Evolutionary conservation across 345 rosid genomes (phyloP).

Genomic region (Trapa incisa): DNA sequence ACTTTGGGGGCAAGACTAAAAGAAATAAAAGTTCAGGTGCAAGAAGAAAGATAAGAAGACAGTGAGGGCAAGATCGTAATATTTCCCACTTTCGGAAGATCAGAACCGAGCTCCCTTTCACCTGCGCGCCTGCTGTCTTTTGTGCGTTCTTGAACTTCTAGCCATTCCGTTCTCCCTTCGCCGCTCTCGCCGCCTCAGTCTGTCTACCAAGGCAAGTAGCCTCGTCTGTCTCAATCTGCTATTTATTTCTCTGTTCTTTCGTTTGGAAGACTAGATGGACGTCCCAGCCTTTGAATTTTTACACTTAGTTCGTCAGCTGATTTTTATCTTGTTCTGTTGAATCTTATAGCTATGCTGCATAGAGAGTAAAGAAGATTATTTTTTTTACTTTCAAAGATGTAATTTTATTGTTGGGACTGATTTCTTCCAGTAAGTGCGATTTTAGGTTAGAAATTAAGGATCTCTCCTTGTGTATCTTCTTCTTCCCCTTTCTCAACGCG

Average conservation of each 20-base stretch:
- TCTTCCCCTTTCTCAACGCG: background rate
- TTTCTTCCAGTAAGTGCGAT: background rate
- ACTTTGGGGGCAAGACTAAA: background rate
- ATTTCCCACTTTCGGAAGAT: background rate
- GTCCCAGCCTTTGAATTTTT: background rate
- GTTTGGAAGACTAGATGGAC: background rate
- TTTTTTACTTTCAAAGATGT: background rate
- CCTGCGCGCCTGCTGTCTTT: too few species aligned
- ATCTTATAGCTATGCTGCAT: background rate
- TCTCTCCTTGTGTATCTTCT: background rate
- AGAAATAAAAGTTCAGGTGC: background rate
- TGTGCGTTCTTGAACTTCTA: background rate
- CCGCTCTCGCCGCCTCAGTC: background rate
- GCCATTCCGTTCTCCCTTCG: background rate
- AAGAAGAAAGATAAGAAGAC: background rate
- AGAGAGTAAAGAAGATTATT: background rate
- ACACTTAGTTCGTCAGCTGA: background rate
- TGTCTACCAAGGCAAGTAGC: background rate
- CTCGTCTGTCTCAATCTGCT: background rate
- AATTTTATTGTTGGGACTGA: too few species aligned
- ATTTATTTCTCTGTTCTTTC: background rate
- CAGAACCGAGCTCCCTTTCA: background rate
- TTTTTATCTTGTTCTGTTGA: background rate
- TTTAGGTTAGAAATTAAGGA: background rate
- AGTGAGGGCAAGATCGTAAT: background rate